Base-by-base conservation (phyloP, 768 basidiomycete genomes). In the Lentinula detonsa region DNA sequence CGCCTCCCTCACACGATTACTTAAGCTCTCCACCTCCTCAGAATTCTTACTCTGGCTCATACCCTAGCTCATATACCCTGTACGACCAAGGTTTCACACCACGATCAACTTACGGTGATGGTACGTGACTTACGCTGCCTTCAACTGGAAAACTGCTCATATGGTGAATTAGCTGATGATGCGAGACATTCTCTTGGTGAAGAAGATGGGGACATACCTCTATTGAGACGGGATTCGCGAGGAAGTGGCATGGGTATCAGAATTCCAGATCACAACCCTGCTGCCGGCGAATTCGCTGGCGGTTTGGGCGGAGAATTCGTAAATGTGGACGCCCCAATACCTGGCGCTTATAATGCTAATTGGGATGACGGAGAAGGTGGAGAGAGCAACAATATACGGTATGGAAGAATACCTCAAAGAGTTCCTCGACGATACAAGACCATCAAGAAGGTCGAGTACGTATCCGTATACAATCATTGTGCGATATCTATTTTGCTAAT, bases 351-450 rank as follows among this genome's bases (percentile, higher is more conserved):
- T 39, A 66, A 69, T 43, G 69, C 71, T 16, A 64, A 63, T 21
- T 60, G 63, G 59, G 68, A 69, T 0, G 85, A 83, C 6, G 75
- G 72, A 15, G 57, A 50, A 10, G 53, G 57, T 8, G 61, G 75
- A 18, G 76, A 81, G 18, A 79, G 79, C 51, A 81, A 68, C 67
- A 88, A 90, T 63, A 91, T 91, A 61, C 81, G 93, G 18, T 98
- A 96, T 69, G 95, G 96, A 0, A 78, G 88, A 10, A 94, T 97
- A 61, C 95, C 96, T 0, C 92, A 95, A 69, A 81, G 95, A 23
- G 90, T 97, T 1, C 89, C 93, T 0, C 76, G 96, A 52, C 76
- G 95, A 56, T 87, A 94, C 78, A 96, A 95, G 80, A 98, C 95
- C 0, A 86, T 94, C 71, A 98, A 97, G 78, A 86, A 85, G 69